A percentile compares a stretch with the other conserved stretches of the same genome.
Conservation (phyloP, 352 stramenopile species). For the Blastocystis sp. region DNA sequence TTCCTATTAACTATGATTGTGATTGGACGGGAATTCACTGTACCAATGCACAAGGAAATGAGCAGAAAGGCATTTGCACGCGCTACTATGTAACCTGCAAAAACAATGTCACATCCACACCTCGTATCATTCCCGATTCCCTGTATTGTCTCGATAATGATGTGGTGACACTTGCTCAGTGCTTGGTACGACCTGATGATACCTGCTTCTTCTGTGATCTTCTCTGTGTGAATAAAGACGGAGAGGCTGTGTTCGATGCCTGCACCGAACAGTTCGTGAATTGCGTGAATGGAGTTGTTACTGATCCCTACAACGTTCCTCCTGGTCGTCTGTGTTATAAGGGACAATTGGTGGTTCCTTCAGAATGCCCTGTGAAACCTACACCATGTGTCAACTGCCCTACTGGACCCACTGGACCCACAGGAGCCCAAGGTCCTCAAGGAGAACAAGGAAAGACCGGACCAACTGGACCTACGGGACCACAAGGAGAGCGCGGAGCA, state of each 20-base stretch:
- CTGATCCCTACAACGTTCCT: not conserved
- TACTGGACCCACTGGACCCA: not conserved
- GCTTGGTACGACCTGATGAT: not conserved
- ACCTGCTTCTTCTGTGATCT: slow-evolving; percentile 30
- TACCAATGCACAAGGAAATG: not conserved
- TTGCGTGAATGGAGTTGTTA: slow-evolving; percentile 3
- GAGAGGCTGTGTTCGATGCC: not conserved
- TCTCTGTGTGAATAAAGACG: not conserved
- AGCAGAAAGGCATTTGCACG: slow-evolving; percentile 4
- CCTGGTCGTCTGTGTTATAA: not conserved
- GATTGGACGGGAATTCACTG: slow-evolving; percentile 41
- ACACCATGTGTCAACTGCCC: slow-evolving; percentile 21
- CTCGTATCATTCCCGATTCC: not conserved
- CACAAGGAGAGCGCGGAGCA: not conserved
- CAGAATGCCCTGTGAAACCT: not conserved
- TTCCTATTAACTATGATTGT: slow-evolving; percentile 10
- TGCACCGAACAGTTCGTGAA: slow-evolving; percentile 39
- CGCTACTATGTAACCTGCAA: slow-evolving; percentile 8
- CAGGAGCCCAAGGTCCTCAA: not conserved
- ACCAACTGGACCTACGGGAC: not conserved
- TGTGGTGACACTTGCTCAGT: not conserved
- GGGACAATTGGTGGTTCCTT: not conserved
- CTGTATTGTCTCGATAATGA: slow-evolving; percentile 27
- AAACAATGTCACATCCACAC: not conserved
- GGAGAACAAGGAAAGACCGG: not conserved